Evolutionary conservation across 441 rosid genomes (phyloP).

Genomic region (Capsella rubella): DNA sequence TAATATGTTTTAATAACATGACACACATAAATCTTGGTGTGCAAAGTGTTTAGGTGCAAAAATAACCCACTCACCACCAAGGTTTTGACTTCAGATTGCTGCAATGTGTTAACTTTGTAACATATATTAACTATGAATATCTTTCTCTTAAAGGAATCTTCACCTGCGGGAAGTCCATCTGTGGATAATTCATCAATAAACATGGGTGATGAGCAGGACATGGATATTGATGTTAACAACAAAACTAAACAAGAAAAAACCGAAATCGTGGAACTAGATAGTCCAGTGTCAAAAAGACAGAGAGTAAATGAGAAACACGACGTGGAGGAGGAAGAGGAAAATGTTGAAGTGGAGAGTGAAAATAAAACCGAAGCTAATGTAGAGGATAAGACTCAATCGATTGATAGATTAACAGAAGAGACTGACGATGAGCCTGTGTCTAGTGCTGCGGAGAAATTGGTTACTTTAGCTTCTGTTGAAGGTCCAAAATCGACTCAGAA

Average conservation of each 20-base stretch:
- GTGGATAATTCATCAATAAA: conserved; percentile 76
- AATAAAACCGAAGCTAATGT: conserved; percentile 49
- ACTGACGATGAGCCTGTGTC: conserved; percentile 51
- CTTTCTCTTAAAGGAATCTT: conserved; percentile 59
- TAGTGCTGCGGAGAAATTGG: conserved; percentile 50
- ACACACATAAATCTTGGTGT: not conserved
- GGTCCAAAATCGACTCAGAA: conserved; percentile 46
- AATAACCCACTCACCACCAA: conserved; percentile 10
- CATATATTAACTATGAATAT: conserved; percentile 1
- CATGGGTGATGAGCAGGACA: conserved; percentile 71
- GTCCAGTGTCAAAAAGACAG: conserved; percentile 48
- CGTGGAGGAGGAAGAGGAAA: conserved; percentile 49
- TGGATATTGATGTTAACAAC: conserved; percentile 69
- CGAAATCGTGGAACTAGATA: conserved; percentile 56
- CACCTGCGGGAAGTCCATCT: conserved; percentile 66
- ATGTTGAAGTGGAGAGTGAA: conserved; percentile 56
- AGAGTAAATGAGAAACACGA: conserved; percentile 44
- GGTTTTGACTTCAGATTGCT: conserved; percentile 9
- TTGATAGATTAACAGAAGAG: conserved; percentile 52
- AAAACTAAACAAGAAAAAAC: conserved; percentile 52
- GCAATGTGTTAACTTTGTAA: conserved; percentile 13
- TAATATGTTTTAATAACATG: conserved; percentile 10
- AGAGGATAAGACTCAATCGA: conserved; percentile 49
- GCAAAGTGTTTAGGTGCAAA: conserved; percentile 10
- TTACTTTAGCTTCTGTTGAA: conserved; percentile 43